These are phyloP conservation scores for Talaromyces sp. DNA, from an alignment of 2,329 filamentous ascomycete species.

Conservation along the genomic window DNA sequence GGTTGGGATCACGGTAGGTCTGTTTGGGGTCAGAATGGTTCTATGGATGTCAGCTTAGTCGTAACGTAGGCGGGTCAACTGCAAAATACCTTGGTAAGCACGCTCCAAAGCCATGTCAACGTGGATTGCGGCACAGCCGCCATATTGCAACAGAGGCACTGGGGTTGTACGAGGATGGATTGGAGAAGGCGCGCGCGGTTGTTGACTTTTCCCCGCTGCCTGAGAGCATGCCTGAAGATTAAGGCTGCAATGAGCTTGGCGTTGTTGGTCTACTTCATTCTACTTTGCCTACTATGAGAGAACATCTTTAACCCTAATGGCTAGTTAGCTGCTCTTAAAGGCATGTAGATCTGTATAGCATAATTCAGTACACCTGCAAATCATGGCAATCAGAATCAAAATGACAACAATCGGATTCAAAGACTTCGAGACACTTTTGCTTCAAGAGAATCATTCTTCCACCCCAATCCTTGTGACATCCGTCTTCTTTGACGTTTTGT, in stretches of 20 bases:
- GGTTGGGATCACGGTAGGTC: conserved; percentile 92
- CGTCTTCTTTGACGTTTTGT: no score
- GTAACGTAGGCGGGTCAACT: no score
- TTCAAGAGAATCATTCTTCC: no score
- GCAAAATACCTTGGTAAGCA: conserved; percentile 67
- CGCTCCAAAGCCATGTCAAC: conserved; percentile 92
- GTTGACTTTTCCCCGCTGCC: conserved; percentile 7
- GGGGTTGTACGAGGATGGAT: conserved; percentile 1
- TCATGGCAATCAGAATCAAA: no score
- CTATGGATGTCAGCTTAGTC: conserved; percentile 24
- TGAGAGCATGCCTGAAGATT: not conserved
- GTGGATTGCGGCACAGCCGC: conserved; percentile 80
- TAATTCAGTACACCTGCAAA: no score
- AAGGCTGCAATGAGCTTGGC: not conserved
- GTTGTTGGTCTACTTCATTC: not conserved
- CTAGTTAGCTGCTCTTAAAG: no score
- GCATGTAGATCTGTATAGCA: no score
- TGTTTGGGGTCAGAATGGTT: conserved; percentile 49
- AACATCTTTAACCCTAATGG: no score
- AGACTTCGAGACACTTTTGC: no score
- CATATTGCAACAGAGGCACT: conserved; percentile 40
- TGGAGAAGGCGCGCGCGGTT: conserved; percentile 1
- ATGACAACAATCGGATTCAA: no score
- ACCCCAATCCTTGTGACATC: no score
- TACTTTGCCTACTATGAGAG: not conserved